phyloP scores from a whole-genome alignment of 2,329 filamentous ascomycete genomes.

The Colletotrichum graminicola region DNA sequence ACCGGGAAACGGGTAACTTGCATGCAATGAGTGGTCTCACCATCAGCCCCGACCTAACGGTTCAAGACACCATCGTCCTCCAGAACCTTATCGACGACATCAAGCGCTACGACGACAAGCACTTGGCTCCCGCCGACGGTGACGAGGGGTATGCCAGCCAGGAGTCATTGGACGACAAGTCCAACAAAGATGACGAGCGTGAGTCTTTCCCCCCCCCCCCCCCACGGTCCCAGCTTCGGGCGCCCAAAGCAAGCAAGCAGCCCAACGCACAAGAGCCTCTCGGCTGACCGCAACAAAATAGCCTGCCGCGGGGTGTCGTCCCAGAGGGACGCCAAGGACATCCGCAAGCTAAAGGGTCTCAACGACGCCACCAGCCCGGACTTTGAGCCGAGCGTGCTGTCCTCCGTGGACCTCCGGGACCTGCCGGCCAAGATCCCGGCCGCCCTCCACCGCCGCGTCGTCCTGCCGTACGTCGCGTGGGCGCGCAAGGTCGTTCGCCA shows the following conservation, averaged over 20 bases:
- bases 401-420: constrained; percentile 55
- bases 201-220: background rate
- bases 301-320: constrained; percentile 16
- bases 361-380: constrained; percentile 55
- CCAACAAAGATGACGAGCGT: constrained; percentile 14
- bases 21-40: constrained; percentile 22
- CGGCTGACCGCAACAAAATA: background rate
- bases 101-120: constrained; percentile 14
- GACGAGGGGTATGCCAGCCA: constrained; percentile 21
- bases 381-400: constrained; percentile 63
- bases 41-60: constrained; percentile 18
- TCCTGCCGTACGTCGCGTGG: constrained; percentile 68
- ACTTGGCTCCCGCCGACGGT: constrained; percentile 3
- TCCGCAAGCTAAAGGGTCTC: constrained; percentile 54
- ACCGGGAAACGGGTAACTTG: background rate
- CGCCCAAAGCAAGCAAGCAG: background rate
- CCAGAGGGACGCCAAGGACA: constrained; percentile 33
- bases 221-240: no score
- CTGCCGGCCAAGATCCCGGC: constrained; percentile 50
- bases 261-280: background rate
- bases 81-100: constrained; percentile 26
- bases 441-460: constrained; percentile 27
- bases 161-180: constrained; percentile 16
- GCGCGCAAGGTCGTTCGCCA: constrained; percentile 71
- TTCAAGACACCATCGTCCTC: constrained; percentile 18